phyloP scores from a whole-genome alignment of 2,329 filamentous ascomycete species.

The Neoarthrinium moseri region DNA sequence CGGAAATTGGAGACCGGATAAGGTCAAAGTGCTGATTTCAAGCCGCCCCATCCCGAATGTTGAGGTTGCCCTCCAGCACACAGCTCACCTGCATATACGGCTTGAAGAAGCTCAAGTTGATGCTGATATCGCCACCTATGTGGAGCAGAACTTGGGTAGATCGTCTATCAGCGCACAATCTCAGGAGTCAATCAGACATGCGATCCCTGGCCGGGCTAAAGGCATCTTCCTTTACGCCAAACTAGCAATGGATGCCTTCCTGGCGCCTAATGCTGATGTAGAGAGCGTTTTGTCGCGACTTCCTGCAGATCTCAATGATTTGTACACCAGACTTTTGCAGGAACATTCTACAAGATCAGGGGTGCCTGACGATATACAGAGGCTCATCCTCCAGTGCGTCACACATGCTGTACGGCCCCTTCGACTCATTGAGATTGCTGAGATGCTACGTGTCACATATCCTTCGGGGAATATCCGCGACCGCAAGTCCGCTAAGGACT shows the following conservation, averaged over 20 bases:
- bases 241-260: constrained; percentile 38
- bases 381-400: constrained; percentile 34
- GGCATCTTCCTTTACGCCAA: constrained; percentile 44
- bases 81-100: constrained; percentile 28
- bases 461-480: constrained; percentile 18
- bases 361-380: not conserved
- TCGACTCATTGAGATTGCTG: constrained; percentile 39
- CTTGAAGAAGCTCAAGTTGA: constrained; percentile 36
- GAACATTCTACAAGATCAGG: not conserved
- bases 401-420: constrained; percentile 40
- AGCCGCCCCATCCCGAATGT: constrained; percentile 35
- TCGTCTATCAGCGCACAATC: constrained; percentile 10
- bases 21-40: constrained; percentile 41
- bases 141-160: constrained; percentile 16
- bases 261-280: constrained; percentile 23
- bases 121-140: constrained; percentile 37
- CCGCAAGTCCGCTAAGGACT: constrained; percentile 31
- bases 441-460: not conserved
- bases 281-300: constrained; percentile 27
- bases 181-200: constrained; percentile 20
- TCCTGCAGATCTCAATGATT: constrained; percentile 33
- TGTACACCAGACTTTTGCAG: constrained; percentile 31
- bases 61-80: constrained; percentile 27
- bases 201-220: constrained; percentile 34
- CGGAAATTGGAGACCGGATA: constrained; percentile 25